phyloP scores from a whole-genome alignment of 2,329 filamentous ascomycete genomes.

The Eutypella sp. region DNA sequence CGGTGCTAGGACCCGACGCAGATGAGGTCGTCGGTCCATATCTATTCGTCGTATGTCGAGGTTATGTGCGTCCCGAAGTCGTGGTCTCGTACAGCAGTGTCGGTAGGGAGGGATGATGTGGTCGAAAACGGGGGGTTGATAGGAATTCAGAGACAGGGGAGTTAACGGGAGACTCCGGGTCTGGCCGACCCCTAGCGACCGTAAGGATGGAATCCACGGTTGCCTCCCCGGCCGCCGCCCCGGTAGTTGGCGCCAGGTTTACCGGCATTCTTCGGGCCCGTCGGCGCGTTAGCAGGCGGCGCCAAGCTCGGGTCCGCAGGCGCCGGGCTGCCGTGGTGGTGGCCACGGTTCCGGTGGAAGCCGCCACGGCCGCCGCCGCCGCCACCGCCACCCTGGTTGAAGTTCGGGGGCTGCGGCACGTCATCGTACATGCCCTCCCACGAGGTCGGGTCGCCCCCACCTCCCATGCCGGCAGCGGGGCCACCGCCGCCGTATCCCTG shows the following conservation, averaged over 20 bases:
- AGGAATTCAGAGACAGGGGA: too few species aligned
- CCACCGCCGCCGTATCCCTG: constrained; percentile 29
- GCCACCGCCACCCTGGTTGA: constrained; percentile 43
- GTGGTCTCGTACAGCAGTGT: too few species aligned
- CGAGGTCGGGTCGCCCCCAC: constrained; percentile 65
- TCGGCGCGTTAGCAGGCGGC: constrained; percentile 79
- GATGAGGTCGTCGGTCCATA: too few species aligned
- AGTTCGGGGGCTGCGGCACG: constrained; percentile 76
- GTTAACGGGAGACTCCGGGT: too few species aligned
- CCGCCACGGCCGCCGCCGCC: constrained; percentile 39
- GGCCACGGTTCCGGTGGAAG: constrained; percentile 32
- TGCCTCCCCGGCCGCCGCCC: constrained; percentile 74
- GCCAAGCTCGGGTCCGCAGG: constrained; percentile 50
- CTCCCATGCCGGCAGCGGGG: constrained; percentile 38
- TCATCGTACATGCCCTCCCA: constrained; percentile 99
- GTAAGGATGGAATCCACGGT: constrained; percentile 79
- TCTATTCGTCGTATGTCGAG: too few species aligned
- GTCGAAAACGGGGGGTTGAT: too few species aligned
- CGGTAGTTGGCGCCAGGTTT: constrained; percentile 90
- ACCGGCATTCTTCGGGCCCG: constrained; percentile 92
- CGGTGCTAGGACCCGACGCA: too few species aligned
- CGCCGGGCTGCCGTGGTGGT: constrained; percentile 32
- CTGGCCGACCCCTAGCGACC: too few species aligned
- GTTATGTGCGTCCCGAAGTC: too few species aligned
- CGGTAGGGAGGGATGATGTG: too few species aligned